Base-by-base conservation (phyloP, 2,329 filamentous ascomycete genomes). In the Fusarium tricinctum region DNA sequence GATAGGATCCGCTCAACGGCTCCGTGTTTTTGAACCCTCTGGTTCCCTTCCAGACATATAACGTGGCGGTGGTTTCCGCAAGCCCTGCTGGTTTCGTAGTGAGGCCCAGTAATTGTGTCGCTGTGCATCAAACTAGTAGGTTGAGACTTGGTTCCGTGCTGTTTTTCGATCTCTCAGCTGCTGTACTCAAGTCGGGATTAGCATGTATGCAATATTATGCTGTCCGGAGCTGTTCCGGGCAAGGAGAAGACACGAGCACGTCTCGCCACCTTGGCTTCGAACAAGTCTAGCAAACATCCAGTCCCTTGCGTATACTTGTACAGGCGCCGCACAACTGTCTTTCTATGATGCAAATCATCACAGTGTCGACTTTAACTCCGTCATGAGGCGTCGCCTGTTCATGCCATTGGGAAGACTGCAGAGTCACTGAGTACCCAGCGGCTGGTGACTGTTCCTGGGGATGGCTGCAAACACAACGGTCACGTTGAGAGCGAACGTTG, bases 1-100 rank as follows among this genome's bases (percentile, higher is more conserved):
- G 40, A 59, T 58, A 43, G 69, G 61, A 56, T 64, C 69, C 72
- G 68, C 66, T 71, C 46, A 55, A 63, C 70, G 72, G 70, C 61
- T 69, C 68, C 68, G 60, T 58, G 60, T 38, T 43, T 58, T 66
- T 44, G 46, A 61, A 28, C 54, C 28, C 28, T 51, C 61, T 62
- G 43, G 28, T 55, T 55, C 40, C 48, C 50, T 56, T 52, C 59
- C 63, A 66, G 40, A 35, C 26, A 51, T 51, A 58, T 66, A 53
- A 67, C 46, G 49, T 59, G 64, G 64, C 63, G 63, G 67, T 51
- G 63, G 64, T 65, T 71, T 68, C 69, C 67, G 67, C 55, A 74
- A 65, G 49, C 62, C 59, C 65, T 72, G 51, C 49, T 71, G 58
- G 28, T 47, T 47, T 64, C 33, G 64, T 57, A 57, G 45, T 66